Evolutionary conservation across 2,329 filamentous ascomycete species (phyloP).

Genomic region (Myriosclerotinia curreyana): DNA sequence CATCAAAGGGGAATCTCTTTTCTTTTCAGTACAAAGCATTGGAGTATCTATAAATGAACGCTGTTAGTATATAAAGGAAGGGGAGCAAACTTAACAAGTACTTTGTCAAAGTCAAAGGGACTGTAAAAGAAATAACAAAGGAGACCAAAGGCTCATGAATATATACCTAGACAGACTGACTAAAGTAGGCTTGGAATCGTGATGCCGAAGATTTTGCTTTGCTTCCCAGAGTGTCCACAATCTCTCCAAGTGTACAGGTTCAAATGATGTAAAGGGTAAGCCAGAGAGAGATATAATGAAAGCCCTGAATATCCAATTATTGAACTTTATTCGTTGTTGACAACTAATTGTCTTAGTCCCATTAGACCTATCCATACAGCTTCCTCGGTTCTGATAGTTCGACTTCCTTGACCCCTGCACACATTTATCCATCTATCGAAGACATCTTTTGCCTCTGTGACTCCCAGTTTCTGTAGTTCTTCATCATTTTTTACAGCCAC

Average conservation of each 20-base stretch:
- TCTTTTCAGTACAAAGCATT: neutral
- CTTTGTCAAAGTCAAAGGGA: neutral
- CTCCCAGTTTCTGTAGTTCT: constrained; percentile 53
- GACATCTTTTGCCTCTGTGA: constrained; percentile 62
- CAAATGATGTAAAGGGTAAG: neutral
- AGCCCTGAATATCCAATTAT: neutral
- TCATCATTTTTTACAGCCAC: constrained; percentile 64
- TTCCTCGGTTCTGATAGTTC: constrained; percentile 81
- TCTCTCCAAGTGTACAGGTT: neutral
- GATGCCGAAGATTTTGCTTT: neutral
- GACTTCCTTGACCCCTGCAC: constrained; percentile 73
- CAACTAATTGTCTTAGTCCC: constrained; percentile 57
- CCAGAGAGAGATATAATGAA: neutral
- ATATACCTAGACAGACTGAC: neutral
- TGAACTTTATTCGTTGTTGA: constrained; percentile 32
- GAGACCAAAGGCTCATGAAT: neutral
- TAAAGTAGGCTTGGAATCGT: neutral
- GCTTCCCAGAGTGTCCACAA: neutral
- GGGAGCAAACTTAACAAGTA: neutral
- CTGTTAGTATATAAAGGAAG: neutral
- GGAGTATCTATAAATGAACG: neutral
- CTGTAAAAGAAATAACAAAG: neutral
- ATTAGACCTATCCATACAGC: constrained; percentile 75
- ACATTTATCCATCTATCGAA: constrained; percentile 87
- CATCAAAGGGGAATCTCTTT: neutral